Base-by-base conservation (phyloP, 768 basidiomycete genomes). In the Termitomyces sp. region DNA sequence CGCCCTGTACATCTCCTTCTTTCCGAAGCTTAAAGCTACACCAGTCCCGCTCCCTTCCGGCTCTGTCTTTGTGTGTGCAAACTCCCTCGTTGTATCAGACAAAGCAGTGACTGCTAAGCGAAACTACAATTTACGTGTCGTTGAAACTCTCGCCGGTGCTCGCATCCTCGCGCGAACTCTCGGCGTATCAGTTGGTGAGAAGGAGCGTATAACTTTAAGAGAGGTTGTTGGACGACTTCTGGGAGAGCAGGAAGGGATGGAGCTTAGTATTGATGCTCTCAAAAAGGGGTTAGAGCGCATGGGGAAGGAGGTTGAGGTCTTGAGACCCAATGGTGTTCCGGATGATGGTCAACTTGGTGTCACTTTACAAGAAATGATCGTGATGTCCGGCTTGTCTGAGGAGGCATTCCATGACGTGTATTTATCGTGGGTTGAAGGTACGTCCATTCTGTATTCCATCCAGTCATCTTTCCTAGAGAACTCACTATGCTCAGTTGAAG, bases 41-140 rank as follows among this genome's bases (percentile, higher is more conserved):
- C 82, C 85, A 0, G 82, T 89, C 9, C 81, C 80, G 1, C 79
- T 97, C 9, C 76, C 80, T 35, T 64, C 65, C 54, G 75, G 74
- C 28, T 78, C 81, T 0, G 80, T 84, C 14, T 87, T 90, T 64
- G 86, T 91, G 54, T 82, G 84, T 66, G 85, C 89, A n/a, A 91
- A 92, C 73, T 91, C 91, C 17, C 83, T 92, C 40, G 85, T 91
- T 35, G 82, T 87, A 23, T 83, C 89, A 30, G 87, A 94, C 68
- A 94, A 95, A 69, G 83, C 84, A 1, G 77, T 84, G 54, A 84
- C 83, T 37, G 89, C 91, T 1, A 89, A 86, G 62, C 80, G 77
- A 37, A 79, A 85, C 45, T 95, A 96, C 75, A 96, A 97, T 66
- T 77, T 95, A 15, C 90, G 91, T 35, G 93, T 94, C 35, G 89